Percentiles rank a stretch among this genome's conserved stretches.
These are phyloP conservation scores for Quercus robur DNA, from an alignment of 306 rosid genomes.

Conservation along the genomic window DNA sequence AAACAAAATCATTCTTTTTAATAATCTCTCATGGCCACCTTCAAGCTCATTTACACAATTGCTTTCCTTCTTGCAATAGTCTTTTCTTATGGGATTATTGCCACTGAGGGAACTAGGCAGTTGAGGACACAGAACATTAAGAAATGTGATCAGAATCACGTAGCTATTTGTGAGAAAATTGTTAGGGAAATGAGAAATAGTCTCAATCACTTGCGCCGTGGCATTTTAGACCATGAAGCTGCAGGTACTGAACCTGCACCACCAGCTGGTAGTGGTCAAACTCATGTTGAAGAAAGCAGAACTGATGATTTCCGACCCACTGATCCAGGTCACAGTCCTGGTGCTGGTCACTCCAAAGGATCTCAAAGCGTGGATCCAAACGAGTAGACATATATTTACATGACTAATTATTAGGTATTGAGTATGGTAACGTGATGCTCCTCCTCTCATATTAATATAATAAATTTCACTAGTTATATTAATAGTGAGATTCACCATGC, in stretches of 20 bases:
- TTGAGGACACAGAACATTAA: conserved; percentile 7
- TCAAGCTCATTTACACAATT: conserved; percentile 24
- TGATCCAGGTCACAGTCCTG: conserved; percentile 84
- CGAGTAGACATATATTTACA: not conserved
- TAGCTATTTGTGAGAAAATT: not conserved
- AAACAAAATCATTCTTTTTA: not conserved
- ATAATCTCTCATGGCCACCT: conserved; percentile 38
- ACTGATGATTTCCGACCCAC: conserved; percentile 63
- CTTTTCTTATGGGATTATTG: conserved; percentile 16
- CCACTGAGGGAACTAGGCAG: conserved; percentile 33
- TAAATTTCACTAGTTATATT: too few relatives aligned
- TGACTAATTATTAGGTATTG: too few relatives aligned
- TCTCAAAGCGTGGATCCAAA: conserved; percentile 23
- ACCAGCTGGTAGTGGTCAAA: not conserved
- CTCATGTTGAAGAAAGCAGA: not conserved
- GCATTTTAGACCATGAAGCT: conserved; percentile 5
- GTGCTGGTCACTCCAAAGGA: conserved; percentile 67
- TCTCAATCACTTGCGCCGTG: conserved; percentile 20
- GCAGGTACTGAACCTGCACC: not conserved
- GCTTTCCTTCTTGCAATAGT: conserved; percentile 34
- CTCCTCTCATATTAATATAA: too few relatives aligned
- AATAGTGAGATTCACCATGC: too few relatives aligned
- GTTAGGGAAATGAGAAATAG: not conserved
- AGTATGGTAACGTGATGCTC: too few relatives aligned
- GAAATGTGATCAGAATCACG: not conserved